A percentile compares a stretch with the other conserved stretches of the same genome.
These are phyloP conservation scores for Yarrowia bubula DNA, from an alignment of 805 yeast species.

Conservation along the genomic window DNA sequence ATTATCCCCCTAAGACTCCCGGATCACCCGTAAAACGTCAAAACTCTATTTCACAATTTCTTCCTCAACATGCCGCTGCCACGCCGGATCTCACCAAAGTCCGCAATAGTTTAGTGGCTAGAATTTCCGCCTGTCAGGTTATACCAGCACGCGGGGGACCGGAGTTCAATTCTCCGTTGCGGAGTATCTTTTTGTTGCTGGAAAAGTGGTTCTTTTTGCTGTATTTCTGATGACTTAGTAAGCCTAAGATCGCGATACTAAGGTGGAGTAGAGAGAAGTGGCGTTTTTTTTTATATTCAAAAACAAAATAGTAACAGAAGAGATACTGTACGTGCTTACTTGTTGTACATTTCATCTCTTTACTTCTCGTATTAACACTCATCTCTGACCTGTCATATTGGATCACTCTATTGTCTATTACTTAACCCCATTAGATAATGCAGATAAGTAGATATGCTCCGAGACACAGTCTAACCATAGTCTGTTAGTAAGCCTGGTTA, in stretches of 20 bases:
- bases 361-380: no score
- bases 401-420: no score
- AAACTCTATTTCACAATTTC: neutral
- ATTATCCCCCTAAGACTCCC: no score
- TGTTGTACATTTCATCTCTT: no score
- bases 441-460: neutral
- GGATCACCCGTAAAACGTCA: neutral
- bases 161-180: constrained; percentile 19
- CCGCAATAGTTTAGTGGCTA: constrained; percentile 42
- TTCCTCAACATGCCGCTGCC: neutral
- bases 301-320: no score
- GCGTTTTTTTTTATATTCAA: no score
- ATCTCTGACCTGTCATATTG: no score
- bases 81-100: neutral
- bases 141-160: constrained; percentile 19
- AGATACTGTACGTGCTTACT: no score
- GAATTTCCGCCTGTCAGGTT: constrained; percentile 43
- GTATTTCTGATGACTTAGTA: neutral
- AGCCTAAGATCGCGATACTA: no score
- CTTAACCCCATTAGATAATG: neutral
- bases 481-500: neutral
- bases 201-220: no score
- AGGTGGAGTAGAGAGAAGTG: no score
- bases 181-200: neutral
- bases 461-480: no score